Percentiles rank a stretch among this genome's conserved stretches.
phyloP scores from a whole-genome alignment of 495 filamentous ascomycete species.

The Acidomyces sp. region DNA sequence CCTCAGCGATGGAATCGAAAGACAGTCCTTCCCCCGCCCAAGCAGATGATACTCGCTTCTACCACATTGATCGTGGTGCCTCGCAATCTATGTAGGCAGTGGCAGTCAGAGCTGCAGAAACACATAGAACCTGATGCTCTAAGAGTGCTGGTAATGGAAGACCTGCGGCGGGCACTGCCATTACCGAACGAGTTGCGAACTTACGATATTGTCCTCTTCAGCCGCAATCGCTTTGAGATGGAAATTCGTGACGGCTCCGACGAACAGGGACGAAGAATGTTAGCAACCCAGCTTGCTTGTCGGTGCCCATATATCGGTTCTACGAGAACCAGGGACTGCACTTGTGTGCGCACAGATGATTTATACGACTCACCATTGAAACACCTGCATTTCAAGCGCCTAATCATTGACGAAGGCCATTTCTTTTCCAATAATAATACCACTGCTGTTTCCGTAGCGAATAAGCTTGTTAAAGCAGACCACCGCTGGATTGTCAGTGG shows the following conservation, averaged over 20 bases:
- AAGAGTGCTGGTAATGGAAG: constrained; percentile 46
- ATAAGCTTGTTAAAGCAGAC: constrained; percentile 50
- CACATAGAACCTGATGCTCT: constrained; percentile 51
- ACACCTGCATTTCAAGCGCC: constrained; percentile 64
- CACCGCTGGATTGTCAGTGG: constrained; percentile 84
- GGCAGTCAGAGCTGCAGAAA: constrained; percentile 51
- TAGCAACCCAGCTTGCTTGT: constrained; percentile 20
- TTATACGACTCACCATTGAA: constrained; percentile 51
- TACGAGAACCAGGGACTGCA: constrained; percentile 31
- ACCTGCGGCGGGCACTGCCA: constrained; percentile 43
- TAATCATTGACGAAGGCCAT: constrained; percentile 89
- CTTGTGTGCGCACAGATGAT: constrained; percentile 28
- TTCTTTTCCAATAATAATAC: constrained; percentile 49
- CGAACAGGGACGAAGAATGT: constrained; percentile 25
- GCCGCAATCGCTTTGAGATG: constrained; percentile 56
- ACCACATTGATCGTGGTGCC: constrained; percentile 61
- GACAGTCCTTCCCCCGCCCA: constrained; percentile 27
- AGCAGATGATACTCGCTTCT: constrained; percentile 48
- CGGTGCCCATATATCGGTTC: constrained; percentile 34
- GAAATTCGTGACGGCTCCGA: constrained; percentile 35
- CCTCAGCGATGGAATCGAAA: constrained; percentile 33
- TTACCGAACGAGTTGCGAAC: constrained; percentile 42
- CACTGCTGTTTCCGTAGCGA: constrained; percentile 52
- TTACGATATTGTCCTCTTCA: constrained; percentile 72
- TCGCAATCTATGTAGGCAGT: constrained; percentile 55